Evolutionary conservation across 176 grass and related monocot genomes (phyloP).

Genomic region (Carex littledalei): DNA sequence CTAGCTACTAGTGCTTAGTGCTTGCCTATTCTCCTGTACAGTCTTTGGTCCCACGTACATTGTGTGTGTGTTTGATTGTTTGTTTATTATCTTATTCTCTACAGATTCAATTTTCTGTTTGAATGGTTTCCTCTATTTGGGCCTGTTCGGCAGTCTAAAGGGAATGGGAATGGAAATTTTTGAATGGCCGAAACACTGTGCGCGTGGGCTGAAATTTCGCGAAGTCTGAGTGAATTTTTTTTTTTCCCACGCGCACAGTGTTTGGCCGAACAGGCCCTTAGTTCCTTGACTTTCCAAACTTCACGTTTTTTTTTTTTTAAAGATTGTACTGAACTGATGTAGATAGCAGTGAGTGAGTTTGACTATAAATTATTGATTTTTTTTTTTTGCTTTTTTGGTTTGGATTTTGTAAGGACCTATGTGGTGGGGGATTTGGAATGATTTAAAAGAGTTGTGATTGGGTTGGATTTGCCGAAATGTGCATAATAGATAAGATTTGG

Average conservation of each 20-base stretch:
- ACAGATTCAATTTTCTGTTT: background rate
- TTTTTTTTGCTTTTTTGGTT: background rate
- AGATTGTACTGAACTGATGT: conserved; percentile 2
- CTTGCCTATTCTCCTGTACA: background rate
- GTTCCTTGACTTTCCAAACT: background rate
- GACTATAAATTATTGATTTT: background rate
- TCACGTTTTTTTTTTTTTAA: background rate
- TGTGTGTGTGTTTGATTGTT: background rate
- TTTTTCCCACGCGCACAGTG: no score
- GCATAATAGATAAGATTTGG: no score
- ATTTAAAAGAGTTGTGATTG: background rate
- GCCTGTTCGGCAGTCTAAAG: no score
- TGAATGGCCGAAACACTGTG: no score
- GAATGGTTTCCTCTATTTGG: background rate
- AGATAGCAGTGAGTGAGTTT: background rate
- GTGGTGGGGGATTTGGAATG: background rate
- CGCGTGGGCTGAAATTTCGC: no score
- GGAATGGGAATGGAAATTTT: no score
- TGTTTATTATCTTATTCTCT: background rate
- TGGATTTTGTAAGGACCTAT: background rate
- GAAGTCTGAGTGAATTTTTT: no score
- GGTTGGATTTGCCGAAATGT: background rate
- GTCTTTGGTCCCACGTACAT: background rate
- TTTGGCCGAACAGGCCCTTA: background rate
- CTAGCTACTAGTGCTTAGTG: background rate